Evolutionary conservation across 2,329 filamentous ascomycete species (phyloP), one percentile per base, ranked within the genome.

Genomic region (Botrytis aclada): DNA sequence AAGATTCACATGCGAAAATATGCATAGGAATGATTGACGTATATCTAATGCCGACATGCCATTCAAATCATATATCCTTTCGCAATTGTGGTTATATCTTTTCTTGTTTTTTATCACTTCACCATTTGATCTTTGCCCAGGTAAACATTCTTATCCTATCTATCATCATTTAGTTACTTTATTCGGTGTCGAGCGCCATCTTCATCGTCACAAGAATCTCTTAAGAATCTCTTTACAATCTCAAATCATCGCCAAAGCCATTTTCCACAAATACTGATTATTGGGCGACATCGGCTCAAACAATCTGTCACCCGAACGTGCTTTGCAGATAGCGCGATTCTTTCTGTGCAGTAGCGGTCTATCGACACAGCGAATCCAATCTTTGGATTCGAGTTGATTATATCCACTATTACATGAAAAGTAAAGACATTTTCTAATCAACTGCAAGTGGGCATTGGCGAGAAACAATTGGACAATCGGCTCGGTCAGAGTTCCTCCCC

Each of bases 261-360:
- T 62, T 47, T 63, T n/a, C 37, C 37, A 39, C 18, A 37, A 37
- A 63, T 43, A 25, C 25, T 47, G 56, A 29, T 51, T 25, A n/a
- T 47, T 69, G 65, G 65, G 47, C 65, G 65, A 69, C 65, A 56
- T 69, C 65, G 65, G 41, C 22, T 60, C 29, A 18, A 51, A 34
- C 45, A 65, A 43, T 45, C 54, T 45, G 25, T 32, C n/a, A 47
- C 29, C n/a, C 39, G n/a, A 37, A 51, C 56, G 39, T 51, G 39
- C 64, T 66, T 39, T 62, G 56, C 32, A 70, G 58, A 51, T 62
- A 70, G 32, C 43, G 32, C 22, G 29, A 16, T 32, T 64, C n/a
- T 39, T 29, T 45, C 45, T 45, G 41, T 63, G 58, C 69, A 62
- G 54, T 63, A 39, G 69, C 69, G 69, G 69, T 70, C 69, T 70